A percentile compares a stretch with the other conserved stretches of the same genome.
phyloP scores from a whole-genome alignment of 2,329 filamentous ascomycete species.

The Diaporthe velutina region DNA sequence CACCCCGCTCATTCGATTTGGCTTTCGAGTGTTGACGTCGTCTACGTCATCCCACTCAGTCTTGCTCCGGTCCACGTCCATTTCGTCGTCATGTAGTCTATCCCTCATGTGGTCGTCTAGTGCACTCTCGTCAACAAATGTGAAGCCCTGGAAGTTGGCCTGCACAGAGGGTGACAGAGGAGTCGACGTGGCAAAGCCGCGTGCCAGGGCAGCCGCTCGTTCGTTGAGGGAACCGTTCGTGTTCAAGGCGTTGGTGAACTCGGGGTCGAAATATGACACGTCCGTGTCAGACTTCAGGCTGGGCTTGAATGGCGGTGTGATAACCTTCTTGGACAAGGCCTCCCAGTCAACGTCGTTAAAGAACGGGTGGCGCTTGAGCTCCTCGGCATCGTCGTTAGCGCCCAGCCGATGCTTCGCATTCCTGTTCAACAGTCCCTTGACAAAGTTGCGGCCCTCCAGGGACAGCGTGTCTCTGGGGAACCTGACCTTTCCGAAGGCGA shows the following conservation, averaged over 20 bases:
- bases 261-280: conserved; percentile 97
- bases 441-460: conserved; percentile 95
- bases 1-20: conserved; percentile 75
- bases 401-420: conserved; percentile 97
- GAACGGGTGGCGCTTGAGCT: conserved; percentile 94
- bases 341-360: conserved; percentile 96
- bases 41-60: conserved; percentile 72
- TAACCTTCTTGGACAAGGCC: conserved; percentile 87
- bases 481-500: conserved; percentile 97
- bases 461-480: conserved; percentile 96
- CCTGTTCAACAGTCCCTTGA: conserved; percentile 95
- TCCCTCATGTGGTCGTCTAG: conserved; percentile 86
- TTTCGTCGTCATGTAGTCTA: conserved; percentile 66
- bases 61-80: conserved; percentile 60
- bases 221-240: conserved; percentile 91
- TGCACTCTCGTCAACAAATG: conserved; percentile 97
- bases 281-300: conserved; percentile 96
- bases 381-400: conserved; percentile 90
- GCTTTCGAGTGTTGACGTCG: conserved; percentile 64
- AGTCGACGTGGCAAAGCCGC: conserved; percentile 89
- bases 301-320: conserved; percentile 97
- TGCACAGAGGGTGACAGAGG: conserved; percentile 95
- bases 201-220: conserved; percentile 86
- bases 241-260: conserved; percentile 95
- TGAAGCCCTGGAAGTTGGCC: conserved; percentile 98